A percentile compares a stretch with the other conserved stretches of the same genome.
Conservation (phyloP, 2,329 filamentous ascomycete species). For the Paraphoma chrysanthemicola region DNA sequence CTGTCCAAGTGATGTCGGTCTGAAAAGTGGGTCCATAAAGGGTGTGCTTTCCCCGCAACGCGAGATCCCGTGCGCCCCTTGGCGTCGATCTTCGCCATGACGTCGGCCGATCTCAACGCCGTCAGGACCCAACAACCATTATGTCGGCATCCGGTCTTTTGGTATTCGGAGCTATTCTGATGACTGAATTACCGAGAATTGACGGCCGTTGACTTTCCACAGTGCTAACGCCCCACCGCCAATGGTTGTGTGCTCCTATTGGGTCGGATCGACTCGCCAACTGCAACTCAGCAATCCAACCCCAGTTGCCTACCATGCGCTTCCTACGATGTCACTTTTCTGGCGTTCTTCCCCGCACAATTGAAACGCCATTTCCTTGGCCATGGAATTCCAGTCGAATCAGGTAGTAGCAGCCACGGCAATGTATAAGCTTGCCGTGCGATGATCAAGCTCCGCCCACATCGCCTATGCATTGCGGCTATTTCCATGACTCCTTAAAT, state of each 20-base stretch:
- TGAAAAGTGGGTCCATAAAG: neutral
- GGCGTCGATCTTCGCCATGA: neutral
- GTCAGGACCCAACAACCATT: neutral
- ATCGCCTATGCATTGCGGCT: neutral
- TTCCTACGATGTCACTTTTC: neutral
- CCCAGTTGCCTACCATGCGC: neutral
- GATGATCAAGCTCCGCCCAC: neutral
- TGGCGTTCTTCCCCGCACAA: slow-evolving; percentile 4
- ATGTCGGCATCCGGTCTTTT: neutral
- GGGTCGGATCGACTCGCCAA: neutral
- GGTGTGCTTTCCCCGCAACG: neutral
- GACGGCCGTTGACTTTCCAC: neutral
- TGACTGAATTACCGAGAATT: slow-evolving; percentile 2
- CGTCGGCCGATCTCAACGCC: neutral
- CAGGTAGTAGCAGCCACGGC: neutral
- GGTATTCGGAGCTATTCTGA: neutral
- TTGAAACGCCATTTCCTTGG: neutral
- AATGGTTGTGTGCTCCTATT: neutral
- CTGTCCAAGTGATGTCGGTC: neutral
- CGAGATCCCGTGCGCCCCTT: neutral
- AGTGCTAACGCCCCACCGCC: neutral
- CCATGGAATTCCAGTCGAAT: neutral
- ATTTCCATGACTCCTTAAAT: neutral
- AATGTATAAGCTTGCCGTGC: neutral
- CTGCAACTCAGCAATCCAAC: neutral